A percentile compares a stretch with the other conserved stretches of the same genome.
phyloP scores from a whole-genome alignment of 768 basidiomycete genomes.

The Guyanaporus albipodus region DNA sequence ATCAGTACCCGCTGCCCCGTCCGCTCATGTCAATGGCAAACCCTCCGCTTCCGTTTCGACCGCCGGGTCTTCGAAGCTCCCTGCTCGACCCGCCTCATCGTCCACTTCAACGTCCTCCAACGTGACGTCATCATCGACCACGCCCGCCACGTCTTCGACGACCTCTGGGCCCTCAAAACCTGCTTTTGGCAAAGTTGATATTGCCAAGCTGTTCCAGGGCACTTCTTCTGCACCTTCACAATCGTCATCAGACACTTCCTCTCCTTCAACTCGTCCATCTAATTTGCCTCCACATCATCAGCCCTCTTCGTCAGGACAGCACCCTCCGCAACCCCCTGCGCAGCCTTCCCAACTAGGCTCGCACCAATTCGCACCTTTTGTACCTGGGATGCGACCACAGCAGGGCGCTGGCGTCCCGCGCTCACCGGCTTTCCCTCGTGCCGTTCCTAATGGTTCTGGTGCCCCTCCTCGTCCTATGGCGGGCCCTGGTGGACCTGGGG shows the following conservation, averaged over 20 bases:
- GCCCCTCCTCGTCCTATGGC: slow-evolving; percentile 44
- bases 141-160: slow-evolving; percentile 33
- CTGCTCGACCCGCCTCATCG: slow-evolving; percentile 24
- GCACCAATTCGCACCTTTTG: slow-evolving; percentile 46
- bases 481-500: slow-evolving; percentile 49
- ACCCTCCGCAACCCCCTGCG: slow-evolving; percentile 36
- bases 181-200: slow-evolving; percentile 33
- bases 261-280: slow-evolving; percentile 52
- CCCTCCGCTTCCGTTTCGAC: slow-evolving; percentile 43
- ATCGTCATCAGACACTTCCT: slow-evolving; percentile 51
- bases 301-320: slow-evolving; percentile 35
- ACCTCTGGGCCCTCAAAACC: slow-evolving; percentile 33
- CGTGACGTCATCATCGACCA: slow-evolving; percentile 30
- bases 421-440: slow-evolving; percentile 63
- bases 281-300: slow-evolving; percentile 48
- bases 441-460: slow-evolving; percentile 57
- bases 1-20: slow-evolving; percentile 54
- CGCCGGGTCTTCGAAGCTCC: slow-evolving; percentile 35
- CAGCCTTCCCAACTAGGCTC: slow-evolving; percentile 41
- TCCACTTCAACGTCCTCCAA: slow-evolving; percentile 24
- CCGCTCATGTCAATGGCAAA: slow-evolving; percentile 61
- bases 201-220: slow-evolving; percentile 41
- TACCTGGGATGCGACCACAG: slow-evolving; percentile 46
- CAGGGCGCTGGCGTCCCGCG: slow-evolving; percentile 52
- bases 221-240: slow-evolving; percentile 40